Evolutionary conservation across 2,329 filamentous ascomycete genomes (phyloP).

Genomic region (Venturia nashicola): DNA sequence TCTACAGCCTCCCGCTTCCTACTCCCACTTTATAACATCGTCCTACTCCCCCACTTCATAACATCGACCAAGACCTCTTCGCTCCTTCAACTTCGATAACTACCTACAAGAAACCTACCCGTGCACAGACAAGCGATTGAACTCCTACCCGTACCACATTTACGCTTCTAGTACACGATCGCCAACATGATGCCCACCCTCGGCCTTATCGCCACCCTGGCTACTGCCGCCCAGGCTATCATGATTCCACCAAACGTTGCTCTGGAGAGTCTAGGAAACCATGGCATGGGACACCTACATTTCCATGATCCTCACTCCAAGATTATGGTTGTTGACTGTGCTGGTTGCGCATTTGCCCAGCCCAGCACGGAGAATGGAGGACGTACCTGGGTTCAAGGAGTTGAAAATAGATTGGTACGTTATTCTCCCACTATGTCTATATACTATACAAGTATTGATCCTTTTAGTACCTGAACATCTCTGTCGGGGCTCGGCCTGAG

Average conservation of each 20-base stretch:
- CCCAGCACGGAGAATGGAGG: conserved; percentile 14
- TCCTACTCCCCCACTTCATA: neutral
- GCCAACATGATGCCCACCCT: conserved; percentile 11
- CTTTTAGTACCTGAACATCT: conserved; percentile 21
- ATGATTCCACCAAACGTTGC: conserved; percentile 22
- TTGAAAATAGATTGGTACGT: conserved; percentile 21
- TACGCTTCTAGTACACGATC: neutral
- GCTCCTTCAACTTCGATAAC: neutral
- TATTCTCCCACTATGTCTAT: conserved; percentile 14
- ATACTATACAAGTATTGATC: neutral
- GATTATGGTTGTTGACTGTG: conserved; percentile 22
- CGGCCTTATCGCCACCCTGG: conserved; percentile 22
- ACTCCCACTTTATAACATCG: neutral
- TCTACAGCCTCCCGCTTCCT: neutral
- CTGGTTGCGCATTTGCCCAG: conserved; percentile 20
- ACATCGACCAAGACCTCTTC: neutral
- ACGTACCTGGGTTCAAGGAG: conserved; percentile 20
- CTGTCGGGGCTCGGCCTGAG: conserved; percentile 20
- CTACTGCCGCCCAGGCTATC: conserved; percentile 22
- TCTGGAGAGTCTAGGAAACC: conserved; percentile 15
- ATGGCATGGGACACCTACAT: conserved; percentile 21
- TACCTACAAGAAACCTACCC: neutral
- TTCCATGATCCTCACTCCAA: conserved; percentile 22
- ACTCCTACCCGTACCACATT: neutral
- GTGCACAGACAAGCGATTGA: neutral